Conservation (phyloP, 768 basidiomycete genomes). For the Chalciporus sphaerocephalus region DNA sequence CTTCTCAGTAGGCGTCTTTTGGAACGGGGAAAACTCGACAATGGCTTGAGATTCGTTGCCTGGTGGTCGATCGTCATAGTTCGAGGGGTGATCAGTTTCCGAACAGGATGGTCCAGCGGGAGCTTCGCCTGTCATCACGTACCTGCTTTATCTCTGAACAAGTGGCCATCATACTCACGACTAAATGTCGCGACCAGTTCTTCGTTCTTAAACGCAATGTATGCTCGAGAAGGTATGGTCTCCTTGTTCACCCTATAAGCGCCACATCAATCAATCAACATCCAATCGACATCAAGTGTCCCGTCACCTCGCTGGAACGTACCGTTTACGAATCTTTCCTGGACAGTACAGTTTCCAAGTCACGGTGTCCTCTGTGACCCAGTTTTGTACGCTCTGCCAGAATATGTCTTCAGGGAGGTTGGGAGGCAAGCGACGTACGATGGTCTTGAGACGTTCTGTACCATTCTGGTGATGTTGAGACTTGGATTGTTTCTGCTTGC, state of each 20-base stretch:
- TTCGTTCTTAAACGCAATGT: slow-evolving; percentile 81
- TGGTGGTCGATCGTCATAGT: slow-evolving; percentile 28
- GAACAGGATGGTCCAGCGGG: not conserved
- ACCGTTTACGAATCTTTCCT: slow-evolving; percentile 73
- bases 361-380: slow-evolving; percentile 74
- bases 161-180: slow-evolving; percentile 83
- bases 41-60: slow-evolving; percentile 85
- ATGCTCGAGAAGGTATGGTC: slow-evolving; percentile 82
- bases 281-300: not conserved
- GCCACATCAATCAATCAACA: not conserved
- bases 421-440: slow-evolving; percentile 85
- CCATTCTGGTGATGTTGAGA: slow-evolving; percentile 27
- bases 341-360: slow-evolving; percentile 62
- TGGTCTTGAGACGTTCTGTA: slow-evolving; percentile 72
- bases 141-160: slow-evolving; percentile 92
- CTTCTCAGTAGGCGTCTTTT: slow-evolving; percentile 72
- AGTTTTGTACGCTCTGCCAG: slow-evolving; percentile 84
- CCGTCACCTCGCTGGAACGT: slow-evolving; percentile 24
- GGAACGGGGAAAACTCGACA: slow-evolving; percentile 92
- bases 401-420: slow-evolving; percentile 90
- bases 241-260: slow-evolving; percentile 70
- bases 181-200: slow-evolving; percentile 72
- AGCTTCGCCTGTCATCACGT: too few species aligned
- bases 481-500: slow-evolving; percentile 33
- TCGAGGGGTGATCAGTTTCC: not conserved